Evolutionary conservation across 2,329 filamentous ascomycete species (phyloP), one percentile per base, ranked within the genome.

Genomic region (Alternaria postmessia): DNA sequence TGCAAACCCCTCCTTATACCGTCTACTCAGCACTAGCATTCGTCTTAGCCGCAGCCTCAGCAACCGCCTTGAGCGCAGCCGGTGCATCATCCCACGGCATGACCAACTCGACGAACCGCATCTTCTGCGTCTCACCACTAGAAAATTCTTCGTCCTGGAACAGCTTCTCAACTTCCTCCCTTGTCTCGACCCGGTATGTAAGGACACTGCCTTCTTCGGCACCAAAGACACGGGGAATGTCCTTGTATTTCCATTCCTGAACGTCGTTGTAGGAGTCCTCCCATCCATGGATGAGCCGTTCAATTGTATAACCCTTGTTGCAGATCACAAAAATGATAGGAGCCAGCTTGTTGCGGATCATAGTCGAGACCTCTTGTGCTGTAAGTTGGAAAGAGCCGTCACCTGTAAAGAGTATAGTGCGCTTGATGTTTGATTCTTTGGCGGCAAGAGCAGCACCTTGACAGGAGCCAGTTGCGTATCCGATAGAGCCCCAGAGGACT

Each of bases 291-390:
- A 96, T 96, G 76, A 88, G 91, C 30, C 93, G 88, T 80, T 97
- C 93, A 75, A 96, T 95, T 9, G 93, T 95, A 80, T 91, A 96
- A 11, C 93, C 93, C 41, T 94, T 88, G 76, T 96, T 96, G 84
- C 91, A 93, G 67, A 96, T 90, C 63, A 95, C 84, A 76, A 96
- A 94, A 63, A 96, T 89, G 72, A 93, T 94, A 20, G 91, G 87
- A 63, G 89, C 89, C 58, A 96, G 82, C 24, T 86, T 84, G 61
- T 91, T 89, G 30, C 89, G 86, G 65, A 96, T 87, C 85, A 96
- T 94, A 11, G 92, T 95, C 77, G 88, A 91, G 64, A 96, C 75
- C 79, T 95, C 93, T 76, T 96, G 93, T 0, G 87, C 89, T 0
- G 92, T 96, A 59, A 96, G 84, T 76, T 97, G 92, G 78, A 96